Evolutionary conservation across 495 filamentous ascomycete species (phyloP), one percentile per base, ranked within the genome.

Genomic region (Monascus purpureus): DNA sequence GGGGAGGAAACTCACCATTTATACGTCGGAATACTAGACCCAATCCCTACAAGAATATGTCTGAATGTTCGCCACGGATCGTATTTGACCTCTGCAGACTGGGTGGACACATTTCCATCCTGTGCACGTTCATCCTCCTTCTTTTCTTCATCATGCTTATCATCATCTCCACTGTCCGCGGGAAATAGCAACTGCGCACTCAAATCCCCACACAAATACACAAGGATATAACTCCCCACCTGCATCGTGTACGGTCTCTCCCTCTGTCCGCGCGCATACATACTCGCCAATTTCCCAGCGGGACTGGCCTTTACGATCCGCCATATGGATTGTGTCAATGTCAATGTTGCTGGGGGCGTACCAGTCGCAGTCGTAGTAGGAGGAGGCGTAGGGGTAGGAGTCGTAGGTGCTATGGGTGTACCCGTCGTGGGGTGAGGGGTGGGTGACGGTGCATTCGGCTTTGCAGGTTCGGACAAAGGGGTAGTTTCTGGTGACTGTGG

Each of bases 181-280:
- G 59, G 59, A 35, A 69, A 70, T 4, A 69, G 33, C 11, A 67
- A 38, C 53, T 95, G 87, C 34, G 85, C 83, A 38, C 75, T 75
- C 40, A 93, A 40, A 50, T 95, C 87, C 9, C 84, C 83, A 25
- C 70, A 70, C 11, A 81, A 60, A 49, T 86, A 93, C 30, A 93
- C 80, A 9, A 82, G 61, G 19, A 94, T 53, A 26, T 80, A 70
- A 40, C 72, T 84, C 38, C 60, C 59, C 38, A 93, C 46, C 58
- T 95, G 87, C 3, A 83, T 93, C 6, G 65, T 52, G 47, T 80
- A 83, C 5, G 87, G 87, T 35, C 78, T 51, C 28, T 66, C 67
- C 20, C 66, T 60, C 52, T 90, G 82, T 9, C 68, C 67, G 17
- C 77, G 67, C 8, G 68, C 74, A 45, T 90, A 95, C 35, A 52